Base-by-base conservation (phyloP, 495 filamentous ascomycete genomes). In the Recurvomyces mirabilis region DNA sequence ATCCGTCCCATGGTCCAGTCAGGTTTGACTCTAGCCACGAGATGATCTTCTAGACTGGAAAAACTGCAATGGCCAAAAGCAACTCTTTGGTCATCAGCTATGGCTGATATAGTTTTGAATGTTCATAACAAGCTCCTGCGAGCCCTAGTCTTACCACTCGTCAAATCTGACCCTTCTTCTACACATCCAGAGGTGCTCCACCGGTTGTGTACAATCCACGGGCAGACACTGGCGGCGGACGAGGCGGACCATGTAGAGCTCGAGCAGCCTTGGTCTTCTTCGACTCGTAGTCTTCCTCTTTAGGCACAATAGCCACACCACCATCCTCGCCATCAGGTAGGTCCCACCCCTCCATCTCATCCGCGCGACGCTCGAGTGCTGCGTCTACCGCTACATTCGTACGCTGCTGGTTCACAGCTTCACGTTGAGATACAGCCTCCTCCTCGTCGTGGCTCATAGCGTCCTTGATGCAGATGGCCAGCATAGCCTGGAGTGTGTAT, bases 401-500 rank as follows among this genome's bases (percentile, higher is more conserved):
- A 17, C 25, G 11, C 34, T 50, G 38, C 12, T 41, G 35, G 35
- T 46, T 42, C 18, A 35, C 20, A 39, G 49, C 49, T 11, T 49
- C 47, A 13, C 39, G 53, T 35, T 49, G 47, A 28, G 43, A 48
- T 15, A 32, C 43, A 4, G 47, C 57, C 37, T 58, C 40, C 20
- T 42, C 33, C 3, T 9, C 19, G 2, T 25, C 41, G 7, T 30
- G 32, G 28, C 43, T 37, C 26, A n/a, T 28, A 9, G 42, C 33
- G n/a, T 13, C 56, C 10, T 46, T 36, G 11, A 60, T 51, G 42
- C 47, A 47, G 15, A 94, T 71, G 11, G 64, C 71, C 10, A 96
- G 58, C 68, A 94, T 70, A 21, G 75, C 81, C 48, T 79, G 75
- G 46, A 95, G 56, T 0, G 89, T 89, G 60, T 84, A 93, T 5